Evolutionary conservation across 2,329 filamentous ascomycete species (phyloP).

Genomic region (Dactylonectria estremocensis): DNA sequence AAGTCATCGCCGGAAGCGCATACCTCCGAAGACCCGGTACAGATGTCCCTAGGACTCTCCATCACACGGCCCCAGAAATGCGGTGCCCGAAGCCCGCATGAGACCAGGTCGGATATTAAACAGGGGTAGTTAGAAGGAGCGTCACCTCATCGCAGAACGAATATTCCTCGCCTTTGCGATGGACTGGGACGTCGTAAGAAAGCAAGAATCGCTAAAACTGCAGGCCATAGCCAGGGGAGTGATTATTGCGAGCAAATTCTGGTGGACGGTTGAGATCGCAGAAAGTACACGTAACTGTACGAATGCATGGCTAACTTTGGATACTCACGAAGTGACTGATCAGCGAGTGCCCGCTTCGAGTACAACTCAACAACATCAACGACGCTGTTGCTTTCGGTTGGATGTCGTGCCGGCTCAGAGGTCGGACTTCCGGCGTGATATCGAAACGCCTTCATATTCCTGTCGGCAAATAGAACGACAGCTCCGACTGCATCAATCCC

Average conservation of each 20-base stretch:
- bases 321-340: slow-evolving; percentile 8
- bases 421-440: slow-evolving; percentile 1
- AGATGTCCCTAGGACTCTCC: neutral
- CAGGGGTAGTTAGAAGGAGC: neutral
- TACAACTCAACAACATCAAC: slow-evolving; percentile 5
- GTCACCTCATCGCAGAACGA: neutral
- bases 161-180: neutral
- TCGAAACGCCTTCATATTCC: neutral
- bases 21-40: neutral
- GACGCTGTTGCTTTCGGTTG: slow-evolving; percentile 6
- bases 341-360: slow-evolving; percentile 6
- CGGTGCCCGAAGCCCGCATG: neutral
- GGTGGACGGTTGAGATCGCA: neutral
- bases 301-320: neutral
- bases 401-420: neutral
- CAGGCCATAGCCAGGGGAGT: neutral
- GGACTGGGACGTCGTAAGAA: neutral
- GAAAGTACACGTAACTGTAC: neutral
- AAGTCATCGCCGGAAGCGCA: neutral
- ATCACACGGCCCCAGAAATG: neutral
- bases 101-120: neutral
- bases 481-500: neutral
- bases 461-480: slow-evolving; percentile 3
- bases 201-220: neutral
- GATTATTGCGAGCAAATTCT: neutral